phyloP scores from a whole-genome alignment of 2,329 filamentous ascomycete genomes.

The Diaporthe helianthi region DNA sequence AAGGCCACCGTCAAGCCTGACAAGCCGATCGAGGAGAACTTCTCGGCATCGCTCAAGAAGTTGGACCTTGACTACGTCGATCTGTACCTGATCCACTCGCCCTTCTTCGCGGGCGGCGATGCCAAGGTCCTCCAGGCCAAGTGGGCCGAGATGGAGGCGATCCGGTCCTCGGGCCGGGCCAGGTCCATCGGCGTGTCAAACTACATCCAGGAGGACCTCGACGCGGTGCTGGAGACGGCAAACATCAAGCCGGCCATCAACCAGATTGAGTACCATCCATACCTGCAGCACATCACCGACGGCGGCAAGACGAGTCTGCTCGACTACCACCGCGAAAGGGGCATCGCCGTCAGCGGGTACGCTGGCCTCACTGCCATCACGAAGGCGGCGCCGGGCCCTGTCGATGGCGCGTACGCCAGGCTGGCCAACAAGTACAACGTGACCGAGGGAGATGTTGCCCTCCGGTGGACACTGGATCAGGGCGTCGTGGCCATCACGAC shows the following conservation, averaged over 20 bases:
- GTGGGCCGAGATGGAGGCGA: constrained; percentile 65
- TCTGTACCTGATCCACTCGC: constrained; percentile 33
- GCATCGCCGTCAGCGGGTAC: constrained; percentile 47
- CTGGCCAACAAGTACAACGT: constrained; percentile 60
- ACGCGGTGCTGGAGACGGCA: constrained; percentile 60
- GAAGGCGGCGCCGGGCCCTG: constrained; percentile 45
- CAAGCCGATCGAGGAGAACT: constrained; percentile 51
- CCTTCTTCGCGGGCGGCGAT: constrained; percentile 10
- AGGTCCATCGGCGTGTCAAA: constrained; percentile 77
- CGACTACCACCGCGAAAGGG: constrained; percentile 47
- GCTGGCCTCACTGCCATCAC: constrained; percentile 40
- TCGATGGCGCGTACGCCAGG: constrained; percentile 46
- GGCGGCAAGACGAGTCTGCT: constrained; percentile 35
- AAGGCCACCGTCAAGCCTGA: constrained; percentile 29
- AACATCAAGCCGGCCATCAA: constrained; percentile 70
- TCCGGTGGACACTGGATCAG: constrained; percentile 64
- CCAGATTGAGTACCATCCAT: constrained; percentile 79
- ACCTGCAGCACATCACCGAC: constrained; percentile 59
- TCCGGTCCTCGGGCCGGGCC: constrained; percentile 67
- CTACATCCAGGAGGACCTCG: constrained; percentile 62
- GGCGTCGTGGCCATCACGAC: constrained; percentile 62
- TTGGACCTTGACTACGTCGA: constrained; percentile 73
- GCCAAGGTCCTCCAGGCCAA: constrained; percentile 57
- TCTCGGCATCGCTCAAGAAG: constrained; percentile 64
- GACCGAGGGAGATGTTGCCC: constrained; percentile 57